Evolutionary conservation across 176 grass and related monocot species (phyloP).

Genomic region (Areca catechu): DNA sequence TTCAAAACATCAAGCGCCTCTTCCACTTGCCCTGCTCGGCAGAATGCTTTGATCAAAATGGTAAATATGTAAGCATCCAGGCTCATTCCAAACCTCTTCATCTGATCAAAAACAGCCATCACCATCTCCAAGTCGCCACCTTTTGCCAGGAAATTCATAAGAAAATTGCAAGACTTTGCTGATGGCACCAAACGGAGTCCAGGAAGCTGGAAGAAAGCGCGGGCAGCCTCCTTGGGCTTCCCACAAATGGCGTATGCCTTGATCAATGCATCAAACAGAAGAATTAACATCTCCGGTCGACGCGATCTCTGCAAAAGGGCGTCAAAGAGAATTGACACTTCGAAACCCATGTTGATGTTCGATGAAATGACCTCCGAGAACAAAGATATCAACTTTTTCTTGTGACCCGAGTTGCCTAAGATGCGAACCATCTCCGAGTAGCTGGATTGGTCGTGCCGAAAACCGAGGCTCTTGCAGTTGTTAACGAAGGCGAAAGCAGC

Average conservation of each 20-base stretch:
- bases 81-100: slow-evolving; percentile 26
- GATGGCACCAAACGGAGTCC: slow-evolving; percentile 35
- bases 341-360: background rate
- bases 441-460: slow-evolving; percentile 42
- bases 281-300: slow-evolving; percentile 17
- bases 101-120: slow-evolving; percentile 26
- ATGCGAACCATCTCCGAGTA: slow-evolving; percentile 42
- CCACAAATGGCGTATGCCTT: slow-evolving; percentile 28
- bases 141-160: slow-evolving; percentile 38
- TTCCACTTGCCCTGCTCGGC: slow-evolving; percentile 29
- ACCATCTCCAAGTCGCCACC: slow-evolving; percentile 26
- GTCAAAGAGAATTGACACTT: slow-evolving; percentile 34
- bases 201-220: slow-evolving; percentile 32
- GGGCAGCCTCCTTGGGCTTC: slow-evolving; percentile 21
- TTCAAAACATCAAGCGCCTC: slow-evolving; percentile 40
- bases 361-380: slow-evolving; percentile 32
- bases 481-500: slow-evolving; percentile 57
- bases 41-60: slow-evolving; percentile 49
- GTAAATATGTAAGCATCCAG: slow-evolving; percentile 28
- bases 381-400: slow-evolving; percentile 39
- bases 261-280: slow-evolving; percentile 35
- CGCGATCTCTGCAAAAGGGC: slow-evolving; percentile 16
- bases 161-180: slow-evolving; percentile 37
- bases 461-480: slow-evolving; percentile 34
- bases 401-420: slow-evolving; percentile 24